phyloP scores from a whole-genome alignment of 2,329 filamentous ascomycete genomes.

The Coniochaeta sp. region DNA sequence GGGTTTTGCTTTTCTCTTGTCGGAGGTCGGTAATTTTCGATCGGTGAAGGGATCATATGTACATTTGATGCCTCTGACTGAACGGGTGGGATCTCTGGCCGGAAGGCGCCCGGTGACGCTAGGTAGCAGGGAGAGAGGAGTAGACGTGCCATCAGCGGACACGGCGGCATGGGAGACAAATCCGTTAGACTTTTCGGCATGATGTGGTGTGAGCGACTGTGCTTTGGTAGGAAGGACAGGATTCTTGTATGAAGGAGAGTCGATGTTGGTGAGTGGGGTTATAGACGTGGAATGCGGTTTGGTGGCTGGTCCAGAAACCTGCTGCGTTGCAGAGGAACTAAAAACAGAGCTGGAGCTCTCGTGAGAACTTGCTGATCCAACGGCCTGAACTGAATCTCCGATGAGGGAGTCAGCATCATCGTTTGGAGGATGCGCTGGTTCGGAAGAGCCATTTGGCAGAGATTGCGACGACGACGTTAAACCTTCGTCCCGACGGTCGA shows the following conservation, averaged over 20 bases:
- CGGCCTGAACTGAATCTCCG: slow-evolving; percentile 62
- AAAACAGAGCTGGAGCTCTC: slow-evolving; percentile 64
- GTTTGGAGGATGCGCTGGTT: slow-evolving; percentile 26
- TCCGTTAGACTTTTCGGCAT: slow-evolving; percentile 29
- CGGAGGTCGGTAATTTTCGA: slow-evolving; percentile 37
- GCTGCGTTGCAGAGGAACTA: slow-evolving; percentile 40
- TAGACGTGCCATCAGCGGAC: slow-evolving; percentile 21
- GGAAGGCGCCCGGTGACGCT: slow-evolving; percentile 32
- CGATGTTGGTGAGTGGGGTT: slow-evolving; percentile 43
- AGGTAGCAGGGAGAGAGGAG: slow-evolving; percentile 4
- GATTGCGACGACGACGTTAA: slow-evolving; percentile 22
- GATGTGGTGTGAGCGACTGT: slow-evolving; percentile 45
- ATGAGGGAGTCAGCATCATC: slow-evolving; percentile 53
- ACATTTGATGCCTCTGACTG: slow-evolving; percentile 49
- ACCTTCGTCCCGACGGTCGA: slow-evolving; percentile 11
- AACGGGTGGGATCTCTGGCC: slow-evolving; percentile 48
- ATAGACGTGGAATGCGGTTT: slow-evolving; percentile 33
- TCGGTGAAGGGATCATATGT: slow-evolving; percentile 46
- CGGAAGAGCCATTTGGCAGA: slow-evolving; percentile 24
- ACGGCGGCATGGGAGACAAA: slow-evolving; percentile 20
- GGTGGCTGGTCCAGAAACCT: slow-evolving; percentile 29
- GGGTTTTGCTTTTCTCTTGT: slow-evolving; percentile 51
- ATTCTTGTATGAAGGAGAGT: slow-evolving; percentile 42
- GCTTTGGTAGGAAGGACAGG: slow-evolving; percentile 42
- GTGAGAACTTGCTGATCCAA: slow-evolving; percentile 66